Evolutionary conservation across 2,329 filamentous ascomycete genomes (phyloP).

Genomic region (Albifimbria verrucaria): DNA sequence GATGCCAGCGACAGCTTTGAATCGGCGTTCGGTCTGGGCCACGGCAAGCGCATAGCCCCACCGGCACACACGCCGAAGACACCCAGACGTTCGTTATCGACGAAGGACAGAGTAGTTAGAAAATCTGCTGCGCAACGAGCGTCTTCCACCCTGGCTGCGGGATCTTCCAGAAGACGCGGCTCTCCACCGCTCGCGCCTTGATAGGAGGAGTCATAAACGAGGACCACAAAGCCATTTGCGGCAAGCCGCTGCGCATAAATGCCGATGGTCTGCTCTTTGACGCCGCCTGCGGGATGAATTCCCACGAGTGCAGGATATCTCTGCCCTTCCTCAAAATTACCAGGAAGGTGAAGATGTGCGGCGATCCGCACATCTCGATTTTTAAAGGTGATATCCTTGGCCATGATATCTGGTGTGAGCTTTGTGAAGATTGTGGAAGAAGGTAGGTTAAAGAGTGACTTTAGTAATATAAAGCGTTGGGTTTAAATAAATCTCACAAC

Average conservation of each 20-base stretch:
- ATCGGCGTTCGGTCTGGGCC: not conserved
- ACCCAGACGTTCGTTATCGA: not conserved
- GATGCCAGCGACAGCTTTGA: not conserved
- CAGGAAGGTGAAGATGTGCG: too few relatives aligned
- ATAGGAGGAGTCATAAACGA: conserved; percentile 35
- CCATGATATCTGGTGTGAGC: too few relatives aligned
- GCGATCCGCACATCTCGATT: too few relatives aligned
- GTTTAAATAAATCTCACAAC: too few relatives aligned
- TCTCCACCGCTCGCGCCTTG: conserved; percentile 32
- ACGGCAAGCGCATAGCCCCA: not conserved
- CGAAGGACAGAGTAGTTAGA: not conserved
- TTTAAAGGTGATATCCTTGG: too few relatives aligned
- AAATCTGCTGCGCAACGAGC: conserved; percentile 12
- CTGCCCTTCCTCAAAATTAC: too few relatives aligned
- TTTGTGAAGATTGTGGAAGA: too few relatives aligned
- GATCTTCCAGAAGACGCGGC: conserved; percentile 34
- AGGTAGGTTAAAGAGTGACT: too few relatives aligned
- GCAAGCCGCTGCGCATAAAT: conserved; percentile 27
- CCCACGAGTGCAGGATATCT: too few relatives aligned
- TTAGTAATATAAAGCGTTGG: too few relatives aligned
- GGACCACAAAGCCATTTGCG: conserved; percentile 25
- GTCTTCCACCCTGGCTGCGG: conserved; percentile 33
- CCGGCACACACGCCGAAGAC: not conserved
- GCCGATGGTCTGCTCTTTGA: conserved; percentile 36
- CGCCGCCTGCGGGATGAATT: conserved; percentile 16